phyloP scores from a whole-genome alignment of 331 rosid genomes.

The Saraca asoca region DNA sequence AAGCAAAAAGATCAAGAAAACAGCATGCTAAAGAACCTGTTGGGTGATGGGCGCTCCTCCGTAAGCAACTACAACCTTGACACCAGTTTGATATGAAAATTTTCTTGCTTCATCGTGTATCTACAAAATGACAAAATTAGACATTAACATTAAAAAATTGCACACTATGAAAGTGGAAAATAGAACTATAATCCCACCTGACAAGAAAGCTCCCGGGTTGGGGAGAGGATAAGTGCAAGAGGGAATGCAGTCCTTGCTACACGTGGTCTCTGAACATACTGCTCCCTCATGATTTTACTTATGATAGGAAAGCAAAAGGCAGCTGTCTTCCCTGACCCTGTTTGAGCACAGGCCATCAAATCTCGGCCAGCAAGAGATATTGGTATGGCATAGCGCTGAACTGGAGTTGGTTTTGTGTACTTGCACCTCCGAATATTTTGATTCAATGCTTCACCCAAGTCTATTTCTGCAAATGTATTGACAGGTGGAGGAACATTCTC shows the following conservation, averaged over 20 bases:
- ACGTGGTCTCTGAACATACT: conserved; percentile 64
- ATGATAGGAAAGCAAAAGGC: conserved; percentile 89
- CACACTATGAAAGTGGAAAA: conserved; percentile 15
- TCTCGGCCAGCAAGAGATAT: conserved; percentile 73
- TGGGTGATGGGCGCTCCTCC: conserved; percentile 84
- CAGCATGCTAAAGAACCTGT: conserved; percentile 51
- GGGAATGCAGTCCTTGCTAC: conserved; percentile 73
- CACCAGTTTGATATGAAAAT: conserved; percentile 81
- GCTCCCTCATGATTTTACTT: conserved; percentile 68
- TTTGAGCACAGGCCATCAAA: conserved; percentile 92
- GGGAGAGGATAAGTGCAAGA: conserved; percentile 82
- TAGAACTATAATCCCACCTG: conserved; percentile 53
- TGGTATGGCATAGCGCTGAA: conserved; percentile 83
- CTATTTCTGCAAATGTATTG: conserved; percentile 75
- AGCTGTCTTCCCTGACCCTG: conserved; percentile 91
- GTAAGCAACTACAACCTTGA: conserved; percentile 80
- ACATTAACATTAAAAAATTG: conserved; percentile 5
- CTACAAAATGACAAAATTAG: conserved; percentile 39
- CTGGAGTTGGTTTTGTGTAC: conserved; percentile 87
- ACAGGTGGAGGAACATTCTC: conserved; percentile 74
- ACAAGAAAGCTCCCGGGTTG: conserved; percentile 83
- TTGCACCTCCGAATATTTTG: conserved; percentile 72
- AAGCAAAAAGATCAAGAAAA: conserved; percentile 14
- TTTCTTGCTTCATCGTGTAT: conserved; percentile 83
- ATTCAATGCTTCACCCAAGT: conserved; percentile 76